Percentiles rank a stretch among this genome's conserved stretches.
Evolutionary conservation across 805 yeast genomes (phyloP).

Genomic region (Candida morakotiae): DNA sequence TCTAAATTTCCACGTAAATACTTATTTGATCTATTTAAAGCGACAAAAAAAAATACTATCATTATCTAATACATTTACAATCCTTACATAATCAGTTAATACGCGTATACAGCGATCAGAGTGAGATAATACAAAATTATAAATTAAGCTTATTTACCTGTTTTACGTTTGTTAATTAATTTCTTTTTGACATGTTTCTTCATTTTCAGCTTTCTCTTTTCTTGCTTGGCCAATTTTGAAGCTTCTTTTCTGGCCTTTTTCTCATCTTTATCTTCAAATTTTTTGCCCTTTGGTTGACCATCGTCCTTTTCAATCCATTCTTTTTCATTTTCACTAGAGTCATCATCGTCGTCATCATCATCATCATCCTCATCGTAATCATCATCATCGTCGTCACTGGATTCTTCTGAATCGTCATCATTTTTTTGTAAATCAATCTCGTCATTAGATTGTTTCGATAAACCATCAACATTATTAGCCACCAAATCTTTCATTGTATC

Average conservation of each 20-base stretch:
- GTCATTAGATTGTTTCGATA: conserved; percentile 12
- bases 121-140: not conserved
- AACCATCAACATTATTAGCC: conserved; percentile 19
- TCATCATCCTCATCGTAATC: conserved; percentile 27
- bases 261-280: conserved; percentile 51
- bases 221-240: conserved; percentile 27
- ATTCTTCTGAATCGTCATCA: conserved; percentile 26
- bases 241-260: conserved; percentile 40
- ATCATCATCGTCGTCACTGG: conserved; percentile 19
- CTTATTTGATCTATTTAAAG: not conserved
- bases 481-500: conserved; percentile 68
- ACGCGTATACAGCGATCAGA: not conserved
- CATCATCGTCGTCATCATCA: conserved; percentile 24
- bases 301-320: conserved; percentile 39
- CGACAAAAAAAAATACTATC: not conserved
- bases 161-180: conserved; percentile 65
- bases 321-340: conserved; percentile 30
- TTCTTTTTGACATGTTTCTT: conserved; percentile 28
- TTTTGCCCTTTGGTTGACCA: conserved; percentile 62
- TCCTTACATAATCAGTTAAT: not conserved
- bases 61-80: not conserved
- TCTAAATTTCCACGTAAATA: conserved; percentile 4
- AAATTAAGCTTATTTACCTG: conserved; percentile 6
- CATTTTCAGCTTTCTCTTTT: conserved; percentile 38
- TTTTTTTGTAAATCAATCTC: conserved; percentile 20